A percentile compares a stretch with the other conserved stretches of the same genome.
Conservation (phyloP, 2,329 filamentous ascomycete species). For the Exophiala sp. region DNA sequence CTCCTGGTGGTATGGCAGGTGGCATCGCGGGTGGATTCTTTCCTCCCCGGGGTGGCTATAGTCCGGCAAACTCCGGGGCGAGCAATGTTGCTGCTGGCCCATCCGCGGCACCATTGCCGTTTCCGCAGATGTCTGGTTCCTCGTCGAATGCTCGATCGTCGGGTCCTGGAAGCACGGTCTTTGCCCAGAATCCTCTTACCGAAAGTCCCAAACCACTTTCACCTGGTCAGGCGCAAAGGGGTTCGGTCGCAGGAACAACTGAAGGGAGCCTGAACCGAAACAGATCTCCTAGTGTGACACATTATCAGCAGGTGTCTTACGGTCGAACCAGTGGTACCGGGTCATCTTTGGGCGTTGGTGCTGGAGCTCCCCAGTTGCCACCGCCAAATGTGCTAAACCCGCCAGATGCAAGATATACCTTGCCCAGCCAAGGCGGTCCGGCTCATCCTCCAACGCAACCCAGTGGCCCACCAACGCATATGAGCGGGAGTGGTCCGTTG, state of each 20-base stretch:
- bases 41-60: slow-evolving; percentile 56
- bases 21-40: slow-evolving; percentile 53
- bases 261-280: slow-evolving; percentile 37
- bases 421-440: slow-evolving; percentile 36
- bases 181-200: slow-evolving; percentile 67
- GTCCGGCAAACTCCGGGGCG: slow-evolving; percentile 45
- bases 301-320: slow-evolving; percentile 37
- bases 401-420: slow-evolving; percentile 40
- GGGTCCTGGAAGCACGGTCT: slow-evolving; percentile 52
- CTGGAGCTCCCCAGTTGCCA: slow-evolving; percentile 40
- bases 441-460: slow-evolving; percentile 34
- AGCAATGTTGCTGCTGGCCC: slow-evolving; percentile 38
- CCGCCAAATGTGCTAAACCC: slow-evolving; percentile 40
- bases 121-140: slow-evolving; percentile 34
- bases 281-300: slow-evolving; percentile 41
- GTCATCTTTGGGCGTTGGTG: slow-evolving; percentile 34
- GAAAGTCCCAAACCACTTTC: slow-evolving; percentile 78
- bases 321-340: slow-evolving; percentile 25
- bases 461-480: slow-evolving; percentile 34
- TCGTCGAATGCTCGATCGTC: slow-evolving; percentile 38
- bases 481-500: slow-evolving; percentile 27
- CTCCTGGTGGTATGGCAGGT: slow-evolving; percentile 43
- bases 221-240: slow-evolving; percentile 35
- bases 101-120: slow-evolving; percentile 42
- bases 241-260: slow-evolving; percentile 35